These are phyloP conservation scores for Durio zibethinus DNA, from an alignment of 345 rosid genomes.

Conservation along the genomic window DNA sequence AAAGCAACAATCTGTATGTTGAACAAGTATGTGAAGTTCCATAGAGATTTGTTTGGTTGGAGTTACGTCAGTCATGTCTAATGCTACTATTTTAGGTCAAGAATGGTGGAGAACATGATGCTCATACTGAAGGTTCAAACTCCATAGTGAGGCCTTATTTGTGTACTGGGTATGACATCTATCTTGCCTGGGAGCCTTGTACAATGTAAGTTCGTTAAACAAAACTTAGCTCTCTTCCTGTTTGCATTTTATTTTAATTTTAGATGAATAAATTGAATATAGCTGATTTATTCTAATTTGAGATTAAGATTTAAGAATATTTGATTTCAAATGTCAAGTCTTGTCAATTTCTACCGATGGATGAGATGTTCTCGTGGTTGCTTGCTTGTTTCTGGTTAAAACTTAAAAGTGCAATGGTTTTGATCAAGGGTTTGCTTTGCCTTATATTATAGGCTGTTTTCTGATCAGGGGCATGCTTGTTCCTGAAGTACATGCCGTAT, in stretches of 20 bases:
- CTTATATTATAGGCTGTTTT: neutral
- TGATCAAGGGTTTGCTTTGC: neutral
- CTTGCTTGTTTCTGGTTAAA: neutral
- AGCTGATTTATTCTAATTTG: neutral
- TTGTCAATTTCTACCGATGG: neutral
- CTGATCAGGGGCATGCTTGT: neutral
- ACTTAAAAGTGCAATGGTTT: neutral
- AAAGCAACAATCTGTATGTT: too few relatives aligned
- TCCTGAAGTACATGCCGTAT: neutral
- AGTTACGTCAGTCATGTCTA: neutral
- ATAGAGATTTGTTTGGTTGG: too few relatives aligned
- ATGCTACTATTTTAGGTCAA: constrained; percentile 32
- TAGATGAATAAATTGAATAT: neutral
- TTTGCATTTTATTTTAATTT: neutral
- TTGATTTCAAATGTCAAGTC: neutral
- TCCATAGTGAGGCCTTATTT: constrained; percentile 56
- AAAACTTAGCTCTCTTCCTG: neutral
- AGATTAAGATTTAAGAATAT: neutral
- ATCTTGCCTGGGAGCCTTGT: constrained; percentile 84
- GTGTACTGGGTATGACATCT: constrained; percentile 87
- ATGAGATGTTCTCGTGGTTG: neutral
- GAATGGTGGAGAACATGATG: constrained; percentile 31
- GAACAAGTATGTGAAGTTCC: too few relatives aligned
- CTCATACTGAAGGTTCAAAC: constrained; percentile 16
- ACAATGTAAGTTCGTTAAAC: constrained; percentile 52